Evolutionary conservation across 148 eudicot species (phyloP).

Genomic region (Rheum nobile): DNA sequence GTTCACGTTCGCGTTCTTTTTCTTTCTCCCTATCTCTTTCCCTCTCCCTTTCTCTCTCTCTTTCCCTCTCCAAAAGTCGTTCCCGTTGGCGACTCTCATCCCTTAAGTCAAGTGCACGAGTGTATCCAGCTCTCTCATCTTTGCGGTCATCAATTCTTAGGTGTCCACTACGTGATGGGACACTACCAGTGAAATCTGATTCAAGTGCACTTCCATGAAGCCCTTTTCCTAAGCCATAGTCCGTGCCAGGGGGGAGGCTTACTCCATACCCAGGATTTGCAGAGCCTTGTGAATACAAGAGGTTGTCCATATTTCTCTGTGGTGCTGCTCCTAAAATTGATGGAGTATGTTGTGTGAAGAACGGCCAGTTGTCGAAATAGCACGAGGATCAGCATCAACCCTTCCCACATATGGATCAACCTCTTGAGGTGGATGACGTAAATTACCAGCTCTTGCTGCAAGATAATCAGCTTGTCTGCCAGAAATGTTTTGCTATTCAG

Average conservation of each 20-base stretch:
- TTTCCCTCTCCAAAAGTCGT: conserved; percentile 50
- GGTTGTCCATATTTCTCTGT: conserved; percentile 53
- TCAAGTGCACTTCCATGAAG: conserved; percentile 61
- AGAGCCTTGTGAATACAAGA: conserved; percentile 50
- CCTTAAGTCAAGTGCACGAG: conserved; percentile 54
- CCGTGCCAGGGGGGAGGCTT: conserved; percentile 97
- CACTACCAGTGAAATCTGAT: conserved; percentile 47
- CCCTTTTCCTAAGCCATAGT: conserved; percentile 81
- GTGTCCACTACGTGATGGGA: conserved; percentile 39
- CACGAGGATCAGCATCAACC: conserved; percentile 59
- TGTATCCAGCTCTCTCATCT: conserved; percentile 41
- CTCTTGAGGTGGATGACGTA: conserved; percentile 66
- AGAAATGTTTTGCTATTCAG: conserved; percentile 75
- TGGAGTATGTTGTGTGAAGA: conserved; percentile 68
- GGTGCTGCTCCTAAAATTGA: conserved; percentile 95
- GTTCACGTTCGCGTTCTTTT: conserved; percentile 36
- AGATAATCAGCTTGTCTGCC: conserved; percentile 99
- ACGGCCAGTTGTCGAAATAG: conserved; percentile 35
- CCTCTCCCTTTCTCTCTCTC: conserved; percentile 57
- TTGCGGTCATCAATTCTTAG: conserved; percentile 59
- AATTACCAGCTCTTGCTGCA: conserved; percentile 54
- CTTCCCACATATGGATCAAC: conserved; percentile 64
- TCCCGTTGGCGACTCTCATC: conserved; percentile 74
- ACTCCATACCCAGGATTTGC: conserved; percentile 94
- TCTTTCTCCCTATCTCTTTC: conserved; percentile 47